Conservation (phyloP, 169 alveolate species). For the Plasmodium malariae region DNA sequence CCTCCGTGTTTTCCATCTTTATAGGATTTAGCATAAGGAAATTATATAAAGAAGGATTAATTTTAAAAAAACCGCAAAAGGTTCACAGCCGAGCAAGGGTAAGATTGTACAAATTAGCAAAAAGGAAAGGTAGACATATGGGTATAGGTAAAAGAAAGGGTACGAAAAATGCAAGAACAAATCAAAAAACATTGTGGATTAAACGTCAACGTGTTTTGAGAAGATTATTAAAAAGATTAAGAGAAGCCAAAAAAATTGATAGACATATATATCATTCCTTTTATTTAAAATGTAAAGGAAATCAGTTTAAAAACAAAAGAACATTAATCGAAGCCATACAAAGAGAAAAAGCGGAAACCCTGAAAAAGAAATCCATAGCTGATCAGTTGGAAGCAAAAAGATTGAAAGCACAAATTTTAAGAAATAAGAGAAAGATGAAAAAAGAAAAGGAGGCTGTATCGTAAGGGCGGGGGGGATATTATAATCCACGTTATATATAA, state of each 20-base stretch:
- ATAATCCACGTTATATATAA: background rate
- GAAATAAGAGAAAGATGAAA: constrained; percentile 84
- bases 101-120: constrained; percentile 93
- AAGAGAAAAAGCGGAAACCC: constrained; percentile 93
- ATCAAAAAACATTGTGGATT: constrained; percentile 97
- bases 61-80: constrained; percentile 96
- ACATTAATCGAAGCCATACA: constrained; percentile 98
- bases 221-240: constrained; percentile 96
- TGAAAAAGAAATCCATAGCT: constrained; percentile 91
- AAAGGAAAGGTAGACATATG: constrained; percentile 97
- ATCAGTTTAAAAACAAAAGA: constrained; percentile 97
- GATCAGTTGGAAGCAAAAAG: constrained; percentile 91
- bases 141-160: constrained; percentile 99
- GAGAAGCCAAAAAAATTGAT: constrained; percentile 97
- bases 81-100: constrained; percentile 98
- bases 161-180: constrained; percentile 97
- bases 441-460: constrained; percentile 74
- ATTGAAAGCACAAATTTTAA: constrained; percentile 89
- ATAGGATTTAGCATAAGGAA: constrained; percentile 93
- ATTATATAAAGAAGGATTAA: constrained; percentile 97
- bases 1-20: too few species aligned
- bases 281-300: constrained; percentile 98
- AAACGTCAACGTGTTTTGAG: constrained; percentile 98
- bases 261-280: constrained; percentile 97
- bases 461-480: background rate